A percentile compares a stretch with the other conserved stretches of the same genome.
phyloP scores from a whole-genome alignment of 495 filamentous ascomycete genomes.

The Polyplosphaeria fusca region DNA sequence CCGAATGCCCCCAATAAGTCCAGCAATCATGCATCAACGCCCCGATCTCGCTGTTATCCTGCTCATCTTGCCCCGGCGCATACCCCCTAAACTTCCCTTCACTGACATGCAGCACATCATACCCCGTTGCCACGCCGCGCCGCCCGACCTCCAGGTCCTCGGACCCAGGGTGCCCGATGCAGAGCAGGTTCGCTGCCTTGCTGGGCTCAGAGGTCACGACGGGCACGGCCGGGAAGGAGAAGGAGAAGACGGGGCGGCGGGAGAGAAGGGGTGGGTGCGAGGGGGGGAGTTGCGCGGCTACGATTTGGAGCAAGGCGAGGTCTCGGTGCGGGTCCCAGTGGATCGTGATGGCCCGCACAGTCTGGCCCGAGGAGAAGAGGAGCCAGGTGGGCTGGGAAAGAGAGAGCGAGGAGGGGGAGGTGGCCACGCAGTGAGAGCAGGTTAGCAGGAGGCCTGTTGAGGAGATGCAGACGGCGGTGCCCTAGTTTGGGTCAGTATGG shows the following conservation, averaged over 20 bases:
- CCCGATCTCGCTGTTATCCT: constrained; percentile 51
- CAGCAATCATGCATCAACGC: constrained; percentile 51
- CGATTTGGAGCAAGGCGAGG: constrained; percentile 44
- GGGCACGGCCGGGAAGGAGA: constrained; percentile 21
- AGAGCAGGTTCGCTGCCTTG: constrained; percentile 25
- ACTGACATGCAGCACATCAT: constrained; percentile 47
- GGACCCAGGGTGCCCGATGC: constrained; percentile 47
- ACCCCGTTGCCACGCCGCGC: constrained; percentile 37
- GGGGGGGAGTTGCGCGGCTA: constrained; percentile 28
- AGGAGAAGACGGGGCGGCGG: neutral
- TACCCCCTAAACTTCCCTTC: constrained; percentile 42
- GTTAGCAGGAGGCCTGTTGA: constrained; percentile 46
- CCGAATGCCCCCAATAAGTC: constrained; percentile 56
- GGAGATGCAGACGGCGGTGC: constrained; percentile 49
- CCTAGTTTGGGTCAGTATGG: constrained; percentile 8
- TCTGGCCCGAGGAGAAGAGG: constrained; percentile 39
- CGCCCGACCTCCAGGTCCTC: constrained; percentile 46
- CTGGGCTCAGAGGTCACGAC: constrained; percentile 3
- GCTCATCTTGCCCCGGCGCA: constrained; percentile 40
- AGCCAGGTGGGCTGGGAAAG: constrained; percentile 38
- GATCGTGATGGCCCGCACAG: constrained; percentile 41
- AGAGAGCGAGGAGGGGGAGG: constrained; percentile 34
- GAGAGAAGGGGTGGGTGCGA: neutral
- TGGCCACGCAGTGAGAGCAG: constrained; percentile 49
- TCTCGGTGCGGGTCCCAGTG: constrained; percentile 44